Evolutionary conservation across 176 grass and related monocot species (phyloP), one percentile per base, ranked within the genome.

Genomic region (Eleusine coracana): DNA sequence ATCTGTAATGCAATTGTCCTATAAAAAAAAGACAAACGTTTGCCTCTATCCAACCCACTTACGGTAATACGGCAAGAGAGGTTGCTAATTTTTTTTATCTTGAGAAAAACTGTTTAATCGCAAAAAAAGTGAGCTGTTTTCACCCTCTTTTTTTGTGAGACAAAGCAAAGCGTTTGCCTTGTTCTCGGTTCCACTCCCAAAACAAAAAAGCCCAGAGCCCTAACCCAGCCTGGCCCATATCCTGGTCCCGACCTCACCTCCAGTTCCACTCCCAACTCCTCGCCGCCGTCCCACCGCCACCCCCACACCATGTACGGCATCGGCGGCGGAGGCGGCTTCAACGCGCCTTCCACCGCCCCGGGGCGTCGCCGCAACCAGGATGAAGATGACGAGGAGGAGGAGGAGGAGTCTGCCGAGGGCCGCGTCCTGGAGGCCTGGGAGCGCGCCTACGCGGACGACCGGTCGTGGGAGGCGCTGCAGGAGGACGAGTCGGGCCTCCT

Each of bases 401-500:
- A 34, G 31, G 31, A 93, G 0, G 95, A 97, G 40, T 78, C 71
- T 54, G 88, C 83, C 14, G 88, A 87, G 54, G 96, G 85, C 41
- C 73, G 87, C 42, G 89, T 84, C 31, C 84, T 88, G 68, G 93
- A 99, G 58, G 91, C 93, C 18, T 96, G 96, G 96, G 93, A 94
- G 89, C 93, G 93, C 25, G 91, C 96, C n/a, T 99, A 99, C 85
- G 93, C 96, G 39, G 93, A 99, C 87, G 96, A 99, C 58, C 88
- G 96, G 5, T 99, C 96, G 71, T 99, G 96, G 96, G 96, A 99
- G 83, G 81, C 88, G 73, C 84, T 99, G 84, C 93, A 99, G 82
- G 96, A 99, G 85, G 96, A 99, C 77, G 96, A 99, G 74, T 91
- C 96, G 6, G 96, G 96, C 41, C 91, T 96, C 70, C 96, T 99